Base-by-base conservation (phyloP, 164 flowering plant genomes). In the Liquidambar formosana region DNA sequence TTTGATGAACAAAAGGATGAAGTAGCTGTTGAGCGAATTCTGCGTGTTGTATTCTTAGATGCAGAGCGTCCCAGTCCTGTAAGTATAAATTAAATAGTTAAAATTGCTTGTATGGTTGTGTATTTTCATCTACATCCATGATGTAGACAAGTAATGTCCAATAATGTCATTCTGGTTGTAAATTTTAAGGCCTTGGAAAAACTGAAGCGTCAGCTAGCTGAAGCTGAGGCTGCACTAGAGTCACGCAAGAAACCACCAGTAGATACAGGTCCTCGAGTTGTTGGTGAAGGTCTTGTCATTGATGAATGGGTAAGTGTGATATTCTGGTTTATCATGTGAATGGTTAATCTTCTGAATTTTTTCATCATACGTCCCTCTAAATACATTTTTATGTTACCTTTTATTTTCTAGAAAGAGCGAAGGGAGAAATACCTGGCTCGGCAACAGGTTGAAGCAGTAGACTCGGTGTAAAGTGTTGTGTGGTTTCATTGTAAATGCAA, bases 231-330 rank as follows among this genome's bases (percentile, higher is more conserved):
- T 51, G 95, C 86, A 33, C 65, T 85, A 19, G 99, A 94, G 74
- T 69, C 86, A 12, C 88, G 89, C 12, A 94, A 92, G 82, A 94
- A 90, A 75, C 96, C 97, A 69, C 94, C 84, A 38, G 85, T 79
- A 63, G 94, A 91, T n/a, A 73, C 86, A 15, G 94, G 97, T 26
- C 91, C 90, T 0, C 80, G 79, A 48, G 80, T 86, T 67, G 86
- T 87, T 62, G 99, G 97, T n/a, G 97, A 94, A 81, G 97, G 96
- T 59, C 93, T 91, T 68, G 97, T 94, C 19, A 94, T 94, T 38
- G 97, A 92, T 78, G 93, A 88, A 79, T 88, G 90, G 93, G 93
- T 88, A 78, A 33, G 78, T 61, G 16, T 41, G 19, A 19, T 67
- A 26, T 45, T 14, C n/a, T 57, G 15, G 6, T 15, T 3, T 25